These are phyloP conservation scores for Pterulicium gracile DNA, from an alignment of 1,284 basidiomycete genomes.

Conservation along the genomic window DNA sequence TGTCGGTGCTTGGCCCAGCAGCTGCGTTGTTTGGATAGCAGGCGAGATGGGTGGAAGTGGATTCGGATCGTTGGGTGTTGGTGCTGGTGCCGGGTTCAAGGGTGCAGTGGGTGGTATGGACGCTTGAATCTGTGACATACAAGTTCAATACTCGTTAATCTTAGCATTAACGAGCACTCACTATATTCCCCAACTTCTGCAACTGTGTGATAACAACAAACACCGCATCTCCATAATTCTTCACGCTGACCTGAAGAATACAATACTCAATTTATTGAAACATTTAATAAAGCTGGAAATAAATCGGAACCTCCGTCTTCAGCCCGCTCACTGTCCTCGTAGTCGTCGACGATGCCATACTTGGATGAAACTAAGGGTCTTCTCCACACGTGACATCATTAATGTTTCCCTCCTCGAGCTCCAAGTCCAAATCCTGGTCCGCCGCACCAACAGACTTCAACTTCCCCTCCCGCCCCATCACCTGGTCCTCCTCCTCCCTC, in stretches of 20 bases:
- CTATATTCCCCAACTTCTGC: conserved; percentile 80
- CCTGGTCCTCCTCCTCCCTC: conserved; percentile 57
- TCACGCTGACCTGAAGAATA: conserved; percentile 68
- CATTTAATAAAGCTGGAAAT: too few species aligned
- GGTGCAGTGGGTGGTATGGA: conserved; percentile 59
- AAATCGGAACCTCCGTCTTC: not conserved
- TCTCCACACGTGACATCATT: too few species aligned
- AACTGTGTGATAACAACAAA: conserved; percentile 80
- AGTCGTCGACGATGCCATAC: not conserved
- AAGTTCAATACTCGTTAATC: too few species aligned
- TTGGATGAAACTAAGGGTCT: not conserved
- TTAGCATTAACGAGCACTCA: too few species aligned
- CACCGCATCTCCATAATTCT: conserved; percentile 68
- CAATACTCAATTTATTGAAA: too few species aligned
- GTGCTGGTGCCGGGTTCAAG: conserved; percentile 32
- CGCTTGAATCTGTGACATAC: conserved; percentile 60
- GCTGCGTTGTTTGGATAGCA: conserved; percentile 60
- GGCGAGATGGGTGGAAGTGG: conserved; percentile 60
- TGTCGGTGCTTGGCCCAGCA: conserved; percentile 66
- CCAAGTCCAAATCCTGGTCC: conserved; percentile 5
- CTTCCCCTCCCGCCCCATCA: conserved; percentile 29
- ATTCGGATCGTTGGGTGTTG: conserved; percentile 25
- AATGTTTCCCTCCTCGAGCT: not conserved
- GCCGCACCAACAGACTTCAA: conserved; percentile 22
- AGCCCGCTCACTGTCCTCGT: conserved; percentile 31